phyloP scores from a whole-genome alignment of 2,329 filamentous ascomycete genomes.

The Teratosphaeria pseudoeucalypti region DNA sequence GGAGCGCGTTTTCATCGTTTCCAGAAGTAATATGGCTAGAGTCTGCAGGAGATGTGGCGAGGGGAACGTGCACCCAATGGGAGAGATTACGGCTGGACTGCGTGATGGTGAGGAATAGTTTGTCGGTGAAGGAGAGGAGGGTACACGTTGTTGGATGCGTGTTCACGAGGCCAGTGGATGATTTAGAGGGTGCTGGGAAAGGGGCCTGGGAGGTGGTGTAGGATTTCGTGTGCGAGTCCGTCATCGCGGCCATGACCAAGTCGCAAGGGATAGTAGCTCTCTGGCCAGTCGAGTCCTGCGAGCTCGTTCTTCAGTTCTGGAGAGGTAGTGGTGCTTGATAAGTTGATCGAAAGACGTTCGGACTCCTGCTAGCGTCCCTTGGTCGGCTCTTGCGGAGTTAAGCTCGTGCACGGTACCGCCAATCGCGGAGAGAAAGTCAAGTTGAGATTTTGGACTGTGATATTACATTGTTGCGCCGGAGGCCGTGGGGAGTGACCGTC shows the following conservation, averaged over 20 bases:
- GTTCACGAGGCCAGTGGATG: conserved; percentile 51
- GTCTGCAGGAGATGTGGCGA: conserved; percentile 56
- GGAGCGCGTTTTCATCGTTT: conserved; percentile 43
- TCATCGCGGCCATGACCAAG: background rate
- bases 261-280: too few species aligned
- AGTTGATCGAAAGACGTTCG: too few species aligned
- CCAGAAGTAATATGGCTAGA: conserved; percentile 36
- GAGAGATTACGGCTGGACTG: conserved; percentile 68
- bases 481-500: background rate
- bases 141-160: conserved; percentile 62
- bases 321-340: too few species aligned
- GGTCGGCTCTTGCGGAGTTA: background rate
- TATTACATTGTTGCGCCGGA: background rate
- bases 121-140: conserved; percentile 70
- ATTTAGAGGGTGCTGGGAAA: conserved; percentile 38
- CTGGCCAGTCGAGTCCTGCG: background rate
- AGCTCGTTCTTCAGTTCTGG: background rate
- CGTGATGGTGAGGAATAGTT: conserved; percentile 78
- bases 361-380: background rate
- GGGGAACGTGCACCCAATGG: conserved; percentile 88
- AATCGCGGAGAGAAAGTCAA: background rate
- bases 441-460: background rate
- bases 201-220: conserved; percentile 27
- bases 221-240: background rate
- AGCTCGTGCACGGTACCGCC: background rate